phyloP scores from a whole-genome alignment of 2,329 filamentous ascomycete species.

The Fusarium sp. region DNA sequence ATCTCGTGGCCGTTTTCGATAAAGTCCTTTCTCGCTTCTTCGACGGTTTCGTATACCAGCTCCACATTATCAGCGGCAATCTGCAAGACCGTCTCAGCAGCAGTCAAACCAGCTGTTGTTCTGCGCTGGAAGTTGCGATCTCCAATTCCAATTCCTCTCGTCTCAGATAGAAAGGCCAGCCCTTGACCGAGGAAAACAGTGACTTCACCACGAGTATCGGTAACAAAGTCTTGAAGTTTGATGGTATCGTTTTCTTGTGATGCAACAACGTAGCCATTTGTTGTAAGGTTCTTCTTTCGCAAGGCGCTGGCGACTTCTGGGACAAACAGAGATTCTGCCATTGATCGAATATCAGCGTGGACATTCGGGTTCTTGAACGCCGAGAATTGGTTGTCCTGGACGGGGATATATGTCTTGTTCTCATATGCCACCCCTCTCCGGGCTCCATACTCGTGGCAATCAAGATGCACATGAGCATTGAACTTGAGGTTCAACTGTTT shows the following conservation, averaged over 20 bases:
- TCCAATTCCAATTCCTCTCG: conserved; percentile 45
- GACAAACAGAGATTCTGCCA: conserved; percentile 45
- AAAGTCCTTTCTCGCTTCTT: conserved; percentile 42
- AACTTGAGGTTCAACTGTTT: conserved; percentile 45
- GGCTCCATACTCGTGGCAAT: conserved; percentile 49
- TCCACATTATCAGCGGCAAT: conserved; percentile 45
- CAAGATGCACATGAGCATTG: conserved; percentile 45
- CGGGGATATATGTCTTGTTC: conserved; percentile 36
- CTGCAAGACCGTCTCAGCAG: conserved; percentile 41
- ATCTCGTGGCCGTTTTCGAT: conserved; percentile 37
- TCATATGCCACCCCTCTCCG: not conserved
- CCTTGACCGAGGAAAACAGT: conserved; percentile 44
- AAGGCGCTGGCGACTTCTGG: conserved; percentile 39
- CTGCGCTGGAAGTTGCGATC: conserved; percentile 46
- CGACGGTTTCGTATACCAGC: conserved; percentile 40
- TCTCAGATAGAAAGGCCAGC: conserved; percentile 46
- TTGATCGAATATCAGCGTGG: conserved; percentile 42
- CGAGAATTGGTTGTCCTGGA: conserved; percentile 45
- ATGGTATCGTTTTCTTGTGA: conserved; percentile 30
- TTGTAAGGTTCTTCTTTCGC: conserved; percentile 38
- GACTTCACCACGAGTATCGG: conserved; percentile 45
- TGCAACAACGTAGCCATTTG: conserved; percentile 44
- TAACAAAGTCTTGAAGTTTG: conserved; percentile 43
- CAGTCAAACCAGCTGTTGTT: conserved; percentile 43
- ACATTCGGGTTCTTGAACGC: conserved; percentile 50